A percentile compares a stretch with the other conserved stretches of the same genome.
Evolutionary conservation across 495 filamentous ascomycete genomes (phyloP).

Genomic region (Annulohypoxylon maeteangense): DNA sequence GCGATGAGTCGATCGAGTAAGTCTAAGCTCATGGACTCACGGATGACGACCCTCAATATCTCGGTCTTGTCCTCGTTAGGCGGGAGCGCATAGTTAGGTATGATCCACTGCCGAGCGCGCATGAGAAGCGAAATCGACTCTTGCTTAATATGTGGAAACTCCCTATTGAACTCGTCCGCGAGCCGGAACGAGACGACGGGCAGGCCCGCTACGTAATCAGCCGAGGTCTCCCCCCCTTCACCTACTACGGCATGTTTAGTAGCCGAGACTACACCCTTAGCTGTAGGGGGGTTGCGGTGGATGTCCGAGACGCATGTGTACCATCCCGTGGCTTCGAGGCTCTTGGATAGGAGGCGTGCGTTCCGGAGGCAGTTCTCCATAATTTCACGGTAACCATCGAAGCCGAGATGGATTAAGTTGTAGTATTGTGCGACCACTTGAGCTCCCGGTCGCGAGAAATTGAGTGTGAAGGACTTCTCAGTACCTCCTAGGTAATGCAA

Average conservation of each 20-base stretch:
- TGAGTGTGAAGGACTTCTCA: conserved; percentile 78
- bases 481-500: conserved; percentile 80
- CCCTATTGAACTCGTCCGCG: conserved; percentile 68
- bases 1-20: conserved; percentile 70
- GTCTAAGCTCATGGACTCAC: conserved; percentile 76
- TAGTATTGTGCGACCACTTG: conserved; percentile 82
- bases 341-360: conserved; percentile 72
- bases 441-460: conserved; percentile 78
- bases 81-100: conserved; percentile 79
- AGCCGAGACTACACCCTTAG: conserved; percentile 36
- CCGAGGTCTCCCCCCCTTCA: conserved; percentile 59
- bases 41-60: conserved; percentile 74
- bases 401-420: conserved; percentile 79
- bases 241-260: conserved; percentile 49
- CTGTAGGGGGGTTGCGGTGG: conserved; percentile 59
- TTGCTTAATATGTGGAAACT: conserved; percentile 74
- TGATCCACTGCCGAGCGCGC: conserved; percentile 77
- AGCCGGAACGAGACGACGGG: conserved; percentile 79
- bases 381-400: conserved; percentile 69
- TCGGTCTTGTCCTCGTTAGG: conserved; percentile 71
- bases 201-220: conserved; percentile 72
- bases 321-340: conserved; percentile 76
- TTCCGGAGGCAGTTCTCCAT: conserved; percentile 80
- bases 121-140: conserved; percentile 71
- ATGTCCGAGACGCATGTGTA: conserved; percentile 76